Evolutionary conservation across 2,329 filamentous ascomycete species (phyloP).

Genomic region (Fusarium pseudograminearum): DNA sequence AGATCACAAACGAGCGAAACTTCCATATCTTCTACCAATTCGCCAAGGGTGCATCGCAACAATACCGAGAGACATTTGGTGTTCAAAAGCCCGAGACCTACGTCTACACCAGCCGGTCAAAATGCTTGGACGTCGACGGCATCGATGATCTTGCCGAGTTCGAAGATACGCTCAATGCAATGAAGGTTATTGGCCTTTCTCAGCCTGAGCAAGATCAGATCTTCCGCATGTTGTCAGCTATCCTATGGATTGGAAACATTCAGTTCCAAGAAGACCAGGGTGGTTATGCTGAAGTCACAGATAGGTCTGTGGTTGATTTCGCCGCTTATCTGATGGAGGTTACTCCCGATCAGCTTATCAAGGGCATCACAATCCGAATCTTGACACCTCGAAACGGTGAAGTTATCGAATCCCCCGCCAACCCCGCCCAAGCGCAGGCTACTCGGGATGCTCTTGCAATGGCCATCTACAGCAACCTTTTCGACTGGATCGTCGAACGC

Average conservation of each 20-base stretch:
- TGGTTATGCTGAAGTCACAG: constrained; percentile 86
- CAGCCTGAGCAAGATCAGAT: constrained; percentile 95
- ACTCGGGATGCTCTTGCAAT: constrained; percentile 93
- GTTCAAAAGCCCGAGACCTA: constrained; percentile 94
- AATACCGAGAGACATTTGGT: constrained; percentile 88
- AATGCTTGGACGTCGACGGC: constrained; percentile 93
- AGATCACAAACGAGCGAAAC: constrained; percentile 95
- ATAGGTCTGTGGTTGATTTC: constrained; percentile 94
- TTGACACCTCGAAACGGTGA: constrained; percentile 76
- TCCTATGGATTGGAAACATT: constrained; percentile 96
- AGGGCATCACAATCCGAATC: constrained; percentile 89
- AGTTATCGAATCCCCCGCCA: constrained; percentile 81
- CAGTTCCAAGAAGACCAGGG: constrained; percentile 90
- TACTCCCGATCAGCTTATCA: constrained; percentile 80
- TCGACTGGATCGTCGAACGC: constrained; percentile 97
- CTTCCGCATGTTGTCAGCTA: constrained; percentile 91
- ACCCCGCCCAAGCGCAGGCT: constrained; percentile 84
- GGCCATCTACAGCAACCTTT: constrained; percentile 97
- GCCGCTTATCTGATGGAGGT: constrained; percentile 94
- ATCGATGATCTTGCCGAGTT: constrained; percentile 94
- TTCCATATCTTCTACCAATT: constrained; percentile 99
- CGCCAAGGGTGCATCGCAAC: constrained; percentile 89
- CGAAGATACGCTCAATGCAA: constrained; percentile 89
- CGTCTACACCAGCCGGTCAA: constrained; percentile 91
- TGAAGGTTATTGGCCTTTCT: constrained; percentile 90